These are phyloP conservation scores for Ambrosia trifida DNA, from an alignment of 129 eudicot species.

Conservation along the genomic window DNA sequence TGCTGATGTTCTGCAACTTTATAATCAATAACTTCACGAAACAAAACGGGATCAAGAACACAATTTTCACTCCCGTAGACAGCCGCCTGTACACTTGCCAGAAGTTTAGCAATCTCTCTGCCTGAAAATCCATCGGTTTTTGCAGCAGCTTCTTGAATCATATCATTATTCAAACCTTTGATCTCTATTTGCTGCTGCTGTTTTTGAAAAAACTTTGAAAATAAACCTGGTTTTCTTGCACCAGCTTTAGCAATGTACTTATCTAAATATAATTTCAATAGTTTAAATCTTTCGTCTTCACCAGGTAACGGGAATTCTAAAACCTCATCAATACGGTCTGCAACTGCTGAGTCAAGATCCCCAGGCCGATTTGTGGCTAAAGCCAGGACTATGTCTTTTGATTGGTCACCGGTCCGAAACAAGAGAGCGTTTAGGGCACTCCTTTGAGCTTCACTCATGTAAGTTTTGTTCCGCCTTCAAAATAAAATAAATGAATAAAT, in stretches of 20 bases:
- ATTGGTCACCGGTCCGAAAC: slow-evolving; percentile 95
- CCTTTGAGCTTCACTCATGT: slow-evolving; percentile 99
- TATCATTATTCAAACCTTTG: slow-evolving; percentile 65
- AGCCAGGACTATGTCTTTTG: slow-evolving; percentile 93
- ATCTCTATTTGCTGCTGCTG: slow-evolving; percentile 85
- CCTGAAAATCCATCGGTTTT: slow-evolving; percentile 90
- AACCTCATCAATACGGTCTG: slow-evolving; percentile 96
- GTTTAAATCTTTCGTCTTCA: slow-evolving; percentile 85
- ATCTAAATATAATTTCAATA: slow-evolving; percentile 73
- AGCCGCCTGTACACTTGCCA: slow-evolving; percentile 99
- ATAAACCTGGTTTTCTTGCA: slow-evolving; percentile 62
- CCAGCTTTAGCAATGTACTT: slow-evolving; percentile 95
- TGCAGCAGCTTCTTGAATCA: slow-evolving; percentile 83
- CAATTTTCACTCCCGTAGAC: slow-evolving; percentile 92
- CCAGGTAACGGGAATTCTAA: slow-evolving; percentile 97
- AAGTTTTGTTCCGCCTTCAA: slow-evolving; percentile 88
- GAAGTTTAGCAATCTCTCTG: slow-evolving; percentile 90
- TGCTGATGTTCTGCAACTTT: slow-evolving; percentile 98
- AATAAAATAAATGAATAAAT: neutral
- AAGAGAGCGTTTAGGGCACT: slow-evolving; percentile 98
- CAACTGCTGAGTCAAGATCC: slow-evolving; percentile 95
- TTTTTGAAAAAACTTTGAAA: slow-evolving; percentile 56
- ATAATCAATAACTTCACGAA: slow-evolving; percentile 87
- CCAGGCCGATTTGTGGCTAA: slow-evolving; percentile 97
- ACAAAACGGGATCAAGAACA: slow-evolving; percentile 67